phyloP scores from a whole-genome alignment of 106 monocot species.

The Hemerocallis citrina region DNA sequence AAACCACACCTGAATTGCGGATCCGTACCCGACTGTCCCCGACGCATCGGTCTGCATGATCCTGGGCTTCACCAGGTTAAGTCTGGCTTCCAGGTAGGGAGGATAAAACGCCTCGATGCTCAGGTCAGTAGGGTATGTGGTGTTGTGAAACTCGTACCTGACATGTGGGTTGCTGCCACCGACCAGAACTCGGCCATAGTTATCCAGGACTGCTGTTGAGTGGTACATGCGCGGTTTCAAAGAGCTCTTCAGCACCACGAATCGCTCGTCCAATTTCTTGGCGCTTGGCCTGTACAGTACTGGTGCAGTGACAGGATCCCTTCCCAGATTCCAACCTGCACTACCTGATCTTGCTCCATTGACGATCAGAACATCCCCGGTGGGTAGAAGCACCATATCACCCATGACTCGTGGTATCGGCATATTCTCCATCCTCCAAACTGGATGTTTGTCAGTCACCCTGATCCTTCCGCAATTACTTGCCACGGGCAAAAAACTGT shows the following conservation, averaged over 20 bases:
- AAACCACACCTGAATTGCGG: conserved; percentile 16
- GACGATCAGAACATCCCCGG: conserved; percentile 45
- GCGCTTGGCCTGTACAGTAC: conserved; percentile 34
- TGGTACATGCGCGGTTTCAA: conserved; percentile 53
- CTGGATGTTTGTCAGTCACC: conserved; percentile 38
- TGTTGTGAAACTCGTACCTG: conserved; percentile 38
- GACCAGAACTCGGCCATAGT: conserved; percentile 38
- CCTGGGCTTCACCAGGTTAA: conserved; percentile 17
- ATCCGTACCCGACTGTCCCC: conserved; percentile 21
- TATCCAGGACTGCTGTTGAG: conserved; percentile 36
- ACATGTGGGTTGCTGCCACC: conserved; percentile 77
- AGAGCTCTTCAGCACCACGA: conserved; percentile 18
- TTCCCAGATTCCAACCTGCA: conserved; percentile 58
- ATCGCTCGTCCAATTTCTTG: conserved; percentile 14
- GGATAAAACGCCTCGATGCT: conserved; percentile 63
- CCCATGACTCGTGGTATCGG: conserved; percentile 61
- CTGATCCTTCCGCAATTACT: conserved; percentile 52
- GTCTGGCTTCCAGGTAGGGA: conserved; percentile 29
- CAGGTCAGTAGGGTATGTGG: conserved; percentile 57
- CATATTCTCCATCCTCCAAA: conserved; percentile 66
- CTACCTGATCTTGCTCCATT: conserved; percentile 64
- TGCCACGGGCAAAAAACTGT: conserved; percentile 25
- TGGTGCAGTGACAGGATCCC: conserved; percentile 41
- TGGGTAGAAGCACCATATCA: conserved; percentile 33
- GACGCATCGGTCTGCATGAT: neutral